Percentiles rank a stretch among this genome's conserved stretches.
These are phyloP conservation scores for Aspergillus tamarii DNA, from an alignment of 2,329 filamentous ascomycete genomes.

Conservation along the genomic window DNA sequence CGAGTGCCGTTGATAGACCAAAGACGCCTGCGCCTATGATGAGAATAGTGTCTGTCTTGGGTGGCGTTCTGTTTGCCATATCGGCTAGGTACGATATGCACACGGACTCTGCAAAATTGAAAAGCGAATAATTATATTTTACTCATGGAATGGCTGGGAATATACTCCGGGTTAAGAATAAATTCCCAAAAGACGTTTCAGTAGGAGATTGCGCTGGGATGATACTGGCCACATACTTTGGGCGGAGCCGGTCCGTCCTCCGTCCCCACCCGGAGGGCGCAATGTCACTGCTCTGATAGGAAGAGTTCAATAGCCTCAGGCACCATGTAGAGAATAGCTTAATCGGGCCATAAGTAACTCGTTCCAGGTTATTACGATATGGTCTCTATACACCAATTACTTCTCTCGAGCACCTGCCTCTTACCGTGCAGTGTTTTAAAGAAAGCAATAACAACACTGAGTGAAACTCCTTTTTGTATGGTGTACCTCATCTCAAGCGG, in stretches of 20 bases:
- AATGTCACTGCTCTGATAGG: too few species aligned
- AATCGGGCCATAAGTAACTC: neutral
- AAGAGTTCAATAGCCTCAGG: too few species aligned
- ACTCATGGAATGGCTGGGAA: neutral
- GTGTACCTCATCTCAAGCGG: too few species aligned
- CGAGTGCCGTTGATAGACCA: constrained; percentile 66
- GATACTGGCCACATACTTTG: neutral
- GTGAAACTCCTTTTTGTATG: neutral
- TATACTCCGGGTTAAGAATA: neutral
- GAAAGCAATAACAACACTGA: neutral
- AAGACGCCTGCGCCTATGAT: constrained; percentile 72
- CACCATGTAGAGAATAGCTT: too few species aligned
- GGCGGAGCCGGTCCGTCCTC: neutral
- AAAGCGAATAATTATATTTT: neutral
- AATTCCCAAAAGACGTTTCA: neutral
- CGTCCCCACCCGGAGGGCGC: neutral
- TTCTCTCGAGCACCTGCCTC: neutral
- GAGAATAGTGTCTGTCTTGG: constrained; percentile 54
- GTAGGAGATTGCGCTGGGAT: neutral
- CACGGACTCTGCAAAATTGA: neutral
- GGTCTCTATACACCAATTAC: neutral
- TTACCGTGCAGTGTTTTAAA: neutral
- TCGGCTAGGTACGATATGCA: neutral
- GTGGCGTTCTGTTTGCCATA: neutral
- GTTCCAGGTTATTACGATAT: too few species aligned